These are phyloP conservation scores for Clitopilus hobsonii DNA, from an alignment of 768 basidiomycete species.

Conservation along the genomic window DNA sequence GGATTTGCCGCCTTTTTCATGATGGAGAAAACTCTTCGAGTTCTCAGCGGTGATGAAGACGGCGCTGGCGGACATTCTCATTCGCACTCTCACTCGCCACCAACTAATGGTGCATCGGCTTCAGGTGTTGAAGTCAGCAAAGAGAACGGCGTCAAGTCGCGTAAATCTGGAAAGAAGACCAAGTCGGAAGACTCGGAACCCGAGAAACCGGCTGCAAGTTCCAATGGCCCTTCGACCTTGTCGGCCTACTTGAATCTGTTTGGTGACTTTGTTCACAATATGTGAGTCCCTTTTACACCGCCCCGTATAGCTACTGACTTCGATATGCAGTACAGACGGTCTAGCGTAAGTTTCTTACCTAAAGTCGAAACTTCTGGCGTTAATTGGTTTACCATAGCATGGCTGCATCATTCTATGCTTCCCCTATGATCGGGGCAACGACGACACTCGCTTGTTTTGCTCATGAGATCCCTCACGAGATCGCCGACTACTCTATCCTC, in stretches of 20 bases:
- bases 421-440: constrained; percentile 87
- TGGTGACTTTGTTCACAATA: constrained; percentile 93
- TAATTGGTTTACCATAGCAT: constrained; percentile 44
- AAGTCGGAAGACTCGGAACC: constrained; percentile 7
- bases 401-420: constrained; percentile 97
- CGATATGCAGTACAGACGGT: constrained; percentile 72
- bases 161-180: constrained; percentile 31
- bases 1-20: constrained; percentile 91
- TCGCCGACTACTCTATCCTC: constrained; percentile 94
- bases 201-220: constrained; percentile 19
- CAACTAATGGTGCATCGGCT: constrained; percentile 25
- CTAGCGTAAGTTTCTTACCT: constrained; percentile 51
- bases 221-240: constrained; percentile 66
- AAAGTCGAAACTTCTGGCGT: neutral
- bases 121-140: constrained; percentile 42
- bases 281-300: constrained; percentile 42
- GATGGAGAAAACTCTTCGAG: constrained; percentile 88
- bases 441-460: constrained; percentile 95
- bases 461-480: constrained; percentile 94
- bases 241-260: constrained; percentile 92
- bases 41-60: constrained; percentile 61
- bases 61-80: constrained; percentile 60
- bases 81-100: constrained; percentile 40
- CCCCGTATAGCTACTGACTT: constrained; percentile 4
- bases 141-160: constrained; percentile 45